Percentiles rank a stretch among this genome's conserved stretches.
phyloP scores from a whole-genome alignment of 176 grass and related monocot genomes.

The sorghum (Sorghum bicolor) region DNA sequence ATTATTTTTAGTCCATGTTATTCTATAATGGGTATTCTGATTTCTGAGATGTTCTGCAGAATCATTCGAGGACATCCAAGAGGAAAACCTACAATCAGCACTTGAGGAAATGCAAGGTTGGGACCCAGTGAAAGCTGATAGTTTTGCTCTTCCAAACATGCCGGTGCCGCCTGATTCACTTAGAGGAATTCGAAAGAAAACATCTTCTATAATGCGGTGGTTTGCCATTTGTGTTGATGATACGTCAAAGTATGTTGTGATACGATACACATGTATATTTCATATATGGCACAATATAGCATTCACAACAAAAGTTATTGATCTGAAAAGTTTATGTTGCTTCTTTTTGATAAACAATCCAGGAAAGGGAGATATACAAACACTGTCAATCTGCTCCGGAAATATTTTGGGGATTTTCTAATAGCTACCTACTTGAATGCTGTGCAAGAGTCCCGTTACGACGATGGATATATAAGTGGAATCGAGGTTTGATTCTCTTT shows the following conservation, averaged over 20 bases:
- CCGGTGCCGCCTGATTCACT: conserved; percentile 64
- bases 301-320: background rate
- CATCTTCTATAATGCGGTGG: conserved; percentile 76
- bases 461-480: conserved; percentile 65
- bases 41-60: conserved; percentile 49
- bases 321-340: conserved; percentile 24
- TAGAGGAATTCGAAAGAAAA: conserved; percentile 81
- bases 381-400: conserved; percentile 70
- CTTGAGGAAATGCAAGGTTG: conserved; percentile 58
- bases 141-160: conserved; percentile 70
- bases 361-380: conserved; percentile 82
- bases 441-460: conserved; percentile 73
- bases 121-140: conserved; percentile 40
- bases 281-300: background rate
- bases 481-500: conserved; percentile 67
- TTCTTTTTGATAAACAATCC: conserved; percentile 35
- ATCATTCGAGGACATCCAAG: conserved; percentile 54
- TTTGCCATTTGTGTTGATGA: conserved; percentile 85
- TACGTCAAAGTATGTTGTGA: conserved; percentile 63
- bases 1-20: background rate
- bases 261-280: conserved; percentile 8
- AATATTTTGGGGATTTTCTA: conserved; percentile 91
- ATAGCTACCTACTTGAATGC: conserved; percentile 79
- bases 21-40: background rate
- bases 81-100: conserved; percentile 53